Base-by-base conservation (phyloP, 2,329 filamentous ascomycete genomes). In the Clonostachys rosea region DNA sequence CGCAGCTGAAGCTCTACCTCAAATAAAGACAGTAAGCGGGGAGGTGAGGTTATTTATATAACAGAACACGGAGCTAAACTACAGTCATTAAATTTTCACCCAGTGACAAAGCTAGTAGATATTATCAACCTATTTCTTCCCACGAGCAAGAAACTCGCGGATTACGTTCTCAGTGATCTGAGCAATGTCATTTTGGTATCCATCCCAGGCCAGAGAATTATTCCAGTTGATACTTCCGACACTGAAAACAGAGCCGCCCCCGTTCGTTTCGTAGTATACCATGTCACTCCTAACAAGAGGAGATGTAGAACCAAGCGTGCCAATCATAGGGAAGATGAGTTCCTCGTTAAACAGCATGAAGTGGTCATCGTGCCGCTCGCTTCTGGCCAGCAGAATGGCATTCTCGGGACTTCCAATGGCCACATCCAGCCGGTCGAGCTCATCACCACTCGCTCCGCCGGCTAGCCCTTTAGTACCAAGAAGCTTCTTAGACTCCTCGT, bases 361-460 rank as follows among this genome's bases (percentile, higher is more conserved):
- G 6, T 34, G 44, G 40, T 55, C 54, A 12, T 53, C 49, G 37
- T 56, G 54, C n/a, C 50, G 39, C 11, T 45, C 47, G 44, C 51
- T 57, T 8, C 58, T 55, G 18, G 58, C 58, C 16, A 64, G 43
- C 6, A 65, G 43, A 3, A 63, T 49, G 3, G 57, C 53, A 46
- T 64, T 59, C 3, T 45, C 20, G 2, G 64, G 63, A 16, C 58
- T 62, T 2, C 64, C 64, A 13, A 59, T 52, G 7, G 40, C 48
- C 45, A 57, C 53, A 44, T 67, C 63, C n/a, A 62, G 48, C 5
- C 61, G 53, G 51, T 67, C 65, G 43, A 67, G 61, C 50, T 67
- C 64, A 36, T 68, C 64, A 13, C 62, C 63, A 43, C 54, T 58
- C 9, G 60, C 62, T 17, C 62, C 59, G 11, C 61, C 61, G 3